Evolutionary conservation across 2,329 filamentous ascomycete genomes (phyloP).

Genomic region (Aspergillus texensis): DNA sequence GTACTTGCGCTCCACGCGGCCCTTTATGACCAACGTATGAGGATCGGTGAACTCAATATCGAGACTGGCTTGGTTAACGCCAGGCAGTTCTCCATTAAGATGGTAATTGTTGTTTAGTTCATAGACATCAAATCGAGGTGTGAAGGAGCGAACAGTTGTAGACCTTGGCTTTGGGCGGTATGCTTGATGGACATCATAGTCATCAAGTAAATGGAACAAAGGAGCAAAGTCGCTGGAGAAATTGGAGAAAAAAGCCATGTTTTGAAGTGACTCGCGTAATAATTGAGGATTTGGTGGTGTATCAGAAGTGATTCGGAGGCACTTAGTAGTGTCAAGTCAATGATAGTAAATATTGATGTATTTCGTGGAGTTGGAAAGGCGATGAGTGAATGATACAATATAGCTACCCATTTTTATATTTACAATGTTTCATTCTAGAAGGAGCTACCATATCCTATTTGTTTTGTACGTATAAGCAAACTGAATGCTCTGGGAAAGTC

Average conservation of each 20-base stretch:
- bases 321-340: neutral
- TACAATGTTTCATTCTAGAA: conserved; percentile 19
- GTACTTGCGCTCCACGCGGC: conserved; percentile 40
- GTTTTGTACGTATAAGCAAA: conserved; percentile 7
- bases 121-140: conserved; percentile 48
- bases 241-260: conserved; percentile 45
- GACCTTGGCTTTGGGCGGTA: conserved; percentile 19
- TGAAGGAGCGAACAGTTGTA: conserved; percentile 34
- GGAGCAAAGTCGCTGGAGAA: conserved; percentile 41
- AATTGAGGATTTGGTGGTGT: neutral
- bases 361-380: neutral
- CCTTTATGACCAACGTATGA: conserved; percentile 48
- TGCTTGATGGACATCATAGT: conserved; percentile 41
- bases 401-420: conserved; percentile 19
- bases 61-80: conserved; percentile 46
- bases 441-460: conserved; percentile 7
- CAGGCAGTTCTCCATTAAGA: conserved; percentile 50
- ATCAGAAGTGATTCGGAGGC: neutral
- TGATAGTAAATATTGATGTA: neutral
- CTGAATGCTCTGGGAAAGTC: conserved; percentile 11
- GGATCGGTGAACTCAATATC: conserved; percentile 52
- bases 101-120: conserved; percentile 45
- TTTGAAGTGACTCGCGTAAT: neutral
- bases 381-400: neutral
- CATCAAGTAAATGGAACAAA: conserved; percentile 47